Conservation (phyloP, 2,329 filamentous ascomycete genomes). For the Verticillium tricorpus region DNA sequence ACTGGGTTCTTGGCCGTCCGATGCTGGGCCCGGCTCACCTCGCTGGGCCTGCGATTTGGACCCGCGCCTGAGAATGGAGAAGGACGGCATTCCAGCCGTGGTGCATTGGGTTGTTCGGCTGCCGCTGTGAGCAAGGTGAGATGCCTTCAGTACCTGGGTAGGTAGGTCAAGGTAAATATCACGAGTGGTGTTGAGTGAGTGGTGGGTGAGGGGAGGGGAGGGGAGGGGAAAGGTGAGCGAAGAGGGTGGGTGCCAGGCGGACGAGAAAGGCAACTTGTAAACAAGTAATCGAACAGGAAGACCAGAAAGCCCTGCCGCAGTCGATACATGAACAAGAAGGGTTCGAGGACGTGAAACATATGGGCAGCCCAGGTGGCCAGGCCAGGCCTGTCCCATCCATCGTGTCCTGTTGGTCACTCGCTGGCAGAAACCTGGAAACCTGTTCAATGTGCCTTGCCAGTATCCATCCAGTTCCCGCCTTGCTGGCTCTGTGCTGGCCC, state of each 20-base stretch:
- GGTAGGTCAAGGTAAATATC: background rate
- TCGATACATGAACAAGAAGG: background rate
- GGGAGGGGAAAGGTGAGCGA: background rate
- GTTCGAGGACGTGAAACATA: background rate
- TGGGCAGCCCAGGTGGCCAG: background rate
- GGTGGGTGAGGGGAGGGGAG: background rate
- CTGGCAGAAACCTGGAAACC: background rate
- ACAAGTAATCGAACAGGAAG: background rate
- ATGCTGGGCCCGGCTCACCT: background rate
- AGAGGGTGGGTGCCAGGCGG: background rate
- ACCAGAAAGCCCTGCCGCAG: background rate
- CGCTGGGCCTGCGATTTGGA: slow-evolving; percentile 15
- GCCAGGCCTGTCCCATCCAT: background rate
- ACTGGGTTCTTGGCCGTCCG: slow-evolving; percentile 5
- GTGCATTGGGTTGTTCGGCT: background rate
- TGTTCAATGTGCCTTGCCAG: background rate
- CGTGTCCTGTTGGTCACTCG: background rate
- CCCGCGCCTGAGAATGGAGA: slow-evolving; percentile 23
- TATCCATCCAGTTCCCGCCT: background rate
- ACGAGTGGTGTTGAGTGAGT: slow-evolving; percentile 1
- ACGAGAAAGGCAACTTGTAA: background rate
- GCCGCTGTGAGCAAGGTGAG: background rate
- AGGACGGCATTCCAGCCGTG: slow-evolving; percentile 22
- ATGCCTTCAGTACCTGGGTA: background rate
- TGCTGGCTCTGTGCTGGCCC: background rate